Evolutionary conservation across 768 basidiomycete species (phyloP).

Genomic region (Lactarius evosmus): DNA sequence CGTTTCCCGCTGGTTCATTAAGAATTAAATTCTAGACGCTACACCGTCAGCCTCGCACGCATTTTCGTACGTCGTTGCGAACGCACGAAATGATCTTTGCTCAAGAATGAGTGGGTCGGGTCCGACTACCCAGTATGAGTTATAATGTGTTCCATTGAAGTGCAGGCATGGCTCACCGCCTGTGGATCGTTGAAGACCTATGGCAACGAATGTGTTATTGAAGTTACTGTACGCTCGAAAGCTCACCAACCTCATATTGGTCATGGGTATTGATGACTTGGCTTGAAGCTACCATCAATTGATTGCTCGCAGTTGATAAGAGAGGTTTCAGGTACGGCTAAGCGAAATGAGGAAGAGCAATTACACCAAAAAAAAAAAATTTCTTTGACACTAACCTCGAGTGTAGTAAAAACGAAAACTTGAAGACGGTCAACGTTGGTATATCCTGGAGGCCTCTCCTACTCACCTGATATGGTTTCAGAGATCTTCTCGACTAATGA

Average conservation of each 20-base stretch:
- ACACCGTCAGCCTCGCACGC: conserved; percentile 16
- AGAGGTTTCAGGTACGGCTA: conserved; percentile 81
- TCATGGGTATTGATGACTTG: conserved; percentile 79
- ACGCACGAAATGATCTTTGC: conserved; percentile 84
- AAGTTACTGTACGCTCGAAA: not conserved
- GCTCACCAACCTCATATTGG: conserved; percentile 64
- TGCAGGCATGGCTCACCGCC: conserved; percentile 52
- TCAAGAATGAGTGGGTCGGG: conserved; percentile 85
- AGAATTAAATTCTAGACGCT: conserved; percentile 63
- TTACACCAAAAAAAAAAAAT: not conserved
- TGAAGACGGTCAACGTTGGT: not conserved
- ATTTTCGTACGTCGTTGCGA: conserved; percentile 4
- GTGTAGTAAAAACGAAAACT: conserved; percentile 81
- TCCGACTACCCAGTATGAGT: conserved; percentile 51
- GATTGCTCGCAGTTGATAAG: conserved; percentile 62
- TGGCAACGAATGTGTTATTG: not conserved
- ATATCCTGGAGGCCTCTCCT: not conserved
- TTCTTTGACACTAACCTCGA: conserved; percentile 58
- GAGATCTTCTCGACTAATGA: conserved; percentile 74
- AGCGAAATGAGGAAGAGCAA: not conserved
- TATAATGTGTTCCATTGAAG: not conserved
- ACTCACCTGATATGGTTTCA: conserved; percentile 61
- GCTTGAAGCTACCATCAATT: conserved; percentile 59
- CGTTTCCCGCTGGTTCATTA: conserved; percentile 77
- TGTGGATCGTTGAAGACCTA: conserved; percentile 76